Percentiles rank a stretch among this genome's conserved stretches.
phyloP scores from a whole-genome alignment of 164 flowering plant genomes.

The Magnolia kwangsiensis region DNA sequence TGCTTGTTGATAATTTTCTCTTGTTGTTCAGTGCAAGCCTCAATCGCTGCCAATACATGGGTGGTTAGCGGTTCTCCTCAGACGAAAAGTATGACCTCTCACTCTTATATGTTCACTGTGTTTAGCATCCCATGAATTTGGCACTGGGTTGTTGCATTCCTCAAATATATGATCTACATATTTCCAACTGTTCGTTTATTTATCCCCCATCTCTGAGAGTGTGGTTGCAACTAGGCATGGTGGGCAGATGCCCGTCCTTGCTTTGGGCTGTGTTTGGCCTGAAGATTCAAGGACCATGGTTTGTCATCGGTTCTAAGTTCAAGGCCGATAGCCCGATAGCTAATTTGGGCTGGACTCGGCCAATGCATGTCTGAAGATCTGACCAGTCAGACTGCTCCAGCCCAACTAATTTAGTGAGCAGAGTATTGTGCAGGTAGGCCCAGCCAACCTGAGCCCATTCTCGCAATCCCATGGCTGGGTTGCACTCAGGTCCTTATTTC shows the following conservation, averaged over 20 bases:
- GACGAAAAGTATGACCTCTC: conserved; percentile 51
- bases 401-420: neutral
- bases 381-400: neutral
- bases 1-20: conserved; percentile 2
- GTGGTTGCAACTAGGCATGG: neutral
- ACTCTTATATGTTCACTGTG: neutral
- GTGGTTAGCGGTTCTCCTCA: conserved; percentile 92
- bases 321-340: neutral
- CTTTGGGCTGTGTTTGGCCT: no score
- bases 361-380: neutral
- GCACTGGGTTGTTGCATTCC: neutral
- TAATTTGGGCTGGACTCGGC: neutral
- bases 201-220: neutral
- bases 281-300: no score
- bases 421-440: neutral
- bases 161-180: neutral
- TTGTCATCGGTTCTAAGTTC: no score
- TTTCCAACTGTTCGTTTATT: neutral
- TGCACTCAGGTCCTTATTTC: no score
- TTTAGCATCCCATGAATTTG: no score
- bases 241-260: no score
- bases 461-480: no score
- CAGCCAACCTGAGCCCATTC: neutral
- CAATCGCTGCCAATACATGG: conserved; percentile 92
- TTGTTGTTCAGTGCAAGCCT: conserved; percentile 77